Conservation (phyloP, 192 early-diverging fungal genomes). For the Piromyces sp. region DNA sequence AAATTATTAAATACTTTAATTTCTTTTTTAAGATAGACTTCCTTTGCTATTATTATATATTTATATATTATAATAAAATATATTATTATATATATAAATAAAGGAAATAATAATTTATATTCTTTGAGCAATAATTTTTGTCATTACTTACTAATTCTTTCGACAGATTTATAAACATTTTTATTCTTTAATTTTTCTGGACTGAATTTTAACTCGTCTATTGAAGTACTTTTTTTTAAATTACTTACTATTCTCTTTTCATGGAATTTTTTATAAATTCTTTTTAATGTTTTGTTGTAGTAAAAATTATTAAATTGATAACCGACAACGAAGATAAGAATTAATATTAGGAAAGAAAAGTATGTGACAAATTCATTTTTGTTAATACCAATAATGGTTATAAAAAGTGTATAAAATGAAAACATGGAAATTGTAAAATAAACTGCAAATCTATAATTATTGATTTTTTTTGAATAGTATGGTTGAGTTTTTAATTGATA, state of each 20-base stretch:
- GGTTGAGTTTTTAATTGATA: background rate
- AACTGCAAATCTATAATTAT: background rate
- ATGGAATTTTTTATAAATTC: background rate
- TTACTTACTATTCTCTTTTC: background rate
- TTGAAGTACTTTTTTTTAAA: background rate
- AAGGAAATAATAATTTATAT: background rate
- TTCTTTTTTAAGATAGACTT: background rate
- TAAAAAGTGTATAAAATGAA: background rate
- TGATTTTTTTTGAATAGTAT: background rate
- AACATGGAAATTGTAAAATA: background rate
- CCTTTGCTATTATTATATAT: background rate
- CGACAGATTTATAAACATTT: background rate
- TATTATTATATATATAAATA: no score
- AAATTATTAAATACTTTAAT: background rate
- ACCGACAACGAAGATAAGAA: background rate
- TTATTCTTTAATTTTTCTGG: background rate
- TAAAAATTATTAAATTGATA: background rate
- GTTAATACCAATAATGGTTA: background rate
- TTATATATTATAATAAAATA: background rate
- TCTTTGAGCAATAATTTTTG: background rate
- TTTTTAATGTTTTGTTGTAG: background rate
- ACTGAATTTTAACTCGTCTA: background rate
- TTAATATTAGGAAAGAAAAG: background rate
- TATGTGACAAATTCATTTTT: background rate
- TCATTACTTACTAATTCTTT: background rate